A percentile compares a stretch with the other conserved stretches of the same genome.
phyloP scores from a whole-genome alignment of 2,329 filamentous ascomycete species.

The Aspergillus piperis region DNA sequence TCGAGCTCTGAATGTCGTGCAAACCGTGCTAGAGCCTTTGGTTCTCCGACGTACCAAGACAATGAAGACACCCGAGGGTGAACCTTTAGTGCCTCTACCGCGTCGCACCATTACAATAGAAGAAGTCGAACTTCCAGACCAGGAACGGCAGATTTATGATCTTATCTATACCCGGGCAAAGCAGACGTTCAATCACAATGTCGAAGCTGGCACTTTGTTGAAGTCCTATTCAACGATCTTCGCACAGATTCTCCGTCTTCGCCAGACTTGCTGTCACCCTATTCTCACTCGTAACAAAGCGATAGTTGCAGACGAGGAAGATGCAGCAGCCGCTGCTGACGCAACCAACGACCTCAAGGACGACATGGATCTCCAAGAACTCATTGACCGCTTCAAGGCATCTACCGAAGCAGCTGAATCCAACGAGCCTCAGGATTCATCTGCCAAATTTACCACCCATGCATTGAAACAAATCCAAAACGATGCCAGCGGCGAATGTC shows the following conservation, averaged over 20 bases:
- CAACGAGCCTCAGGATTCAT: conserved; percentile 52
- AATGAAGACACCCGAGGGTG: conserved; percentile 91
- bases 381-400: conserved; percentile 81
- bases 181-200: conserved; percentile 78
- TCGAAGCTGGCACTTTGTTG: conserved; percentile 88
- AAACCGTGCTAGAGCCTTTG: conserved; percentile 93
- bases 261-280: conserved; percentile 93
- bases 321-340: conserved; percentile 75
- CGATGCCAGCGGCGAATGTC: conserved; percentile 85
- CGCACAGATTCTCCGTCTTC: conserved; percentile 87
- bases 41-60: conserved; percentile 94
- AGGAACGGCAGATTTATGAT: conserved; percentile 89
- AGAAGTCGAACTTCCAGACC: conserved; percentile 77
- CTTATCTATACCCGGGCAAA: conserved; percentile 84
- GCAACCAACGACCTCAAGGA: conserved; percentile 80
- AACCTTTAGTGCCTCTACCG: conserved; percentile 78
- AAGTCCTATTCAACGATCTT: conserved; percentile 98
- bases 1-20: conserved; percentile 90
- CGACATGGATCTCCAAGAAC: conserved; percentile 88
- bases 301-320: conserved; percentile 83
- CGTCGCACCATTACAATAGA: conserved; percentile 81
- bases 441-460: conserved; percentile 79
- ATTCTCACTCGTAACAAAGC: conserved; percentile 82
- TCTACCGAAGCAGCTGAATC: conserved; percentile 60
- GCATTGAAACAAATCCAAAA: conserved; percentile 88